A percentile compares a stretch with the other conserved stretches of the same genome.
phyloP scores from a whole-genome alignment of 148 eudicot species.

The Linanthus parryae region DNA sequence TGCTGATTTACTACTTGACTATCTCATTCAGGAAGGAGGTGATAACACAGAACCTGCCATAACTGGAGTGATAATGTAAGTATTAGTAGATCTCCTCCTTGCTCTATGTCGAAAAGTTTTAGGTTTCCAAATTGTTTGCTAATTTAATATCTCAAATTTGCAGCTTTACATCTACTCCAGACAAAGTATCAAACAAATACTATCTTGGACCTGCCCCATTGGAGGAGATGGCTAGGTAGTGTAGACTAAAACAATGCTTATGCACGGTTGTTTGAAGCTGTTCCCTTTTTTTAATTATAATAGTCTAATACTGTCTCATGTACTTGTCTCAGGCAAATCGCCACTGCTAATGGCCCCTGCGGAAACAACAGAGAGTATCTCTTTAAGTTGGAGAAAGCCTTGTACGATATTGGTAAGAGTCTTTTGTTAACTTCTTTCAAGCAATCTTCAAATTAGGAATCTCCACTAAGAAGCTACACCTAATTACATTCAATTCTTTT shows the following conservation, averaged over 20 bases:
- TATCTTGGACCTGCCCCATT: slow-evolving; percentile 92
- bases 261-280: not conserved
- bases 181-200: slow-evolving; percentile 65
- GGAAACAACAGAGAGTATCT: slow-evolving; percentile 90
- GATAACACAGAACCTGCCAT: slow-evolving; percentile 50
- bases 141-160: slow-evolving; percentile 3
- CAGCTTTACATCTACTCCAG: slow-evolving; percentile 97
- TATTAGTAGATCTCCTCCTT: slow-evolving; percentile 7
- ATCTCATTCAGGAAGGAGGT: slow-evolving; percentile 62
- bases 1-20: too few relatives aligned
- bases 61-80: slow-evolving; percentile 78
- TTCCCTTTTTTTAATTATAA: not conserved
- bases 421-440: not conserved
- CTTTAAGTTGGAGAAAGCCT: slow-evolving; percentile 82
- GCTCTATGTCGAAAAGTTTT: not conserved
- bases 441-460: not conserved
- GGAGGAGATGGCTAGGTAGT: slow-evolving; percentile 80
- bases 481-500: too few relatives aligned
- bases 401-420: slow-evolving; percentile 63
- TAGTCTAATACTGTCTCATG: not conserved
- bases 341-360: slow-evolving; percentile 90
- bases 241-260: not conserved
- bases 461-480: not conserved
- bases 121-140: not conserved
- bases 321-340: slow-evolving; percentile 65